A percentile compares a stretch with the other conserved stretches of the same genome.
Evolutionary conservation across 108 stramenopile species (phyloP).

Genomic region (Seminavis robusta): DNA sequence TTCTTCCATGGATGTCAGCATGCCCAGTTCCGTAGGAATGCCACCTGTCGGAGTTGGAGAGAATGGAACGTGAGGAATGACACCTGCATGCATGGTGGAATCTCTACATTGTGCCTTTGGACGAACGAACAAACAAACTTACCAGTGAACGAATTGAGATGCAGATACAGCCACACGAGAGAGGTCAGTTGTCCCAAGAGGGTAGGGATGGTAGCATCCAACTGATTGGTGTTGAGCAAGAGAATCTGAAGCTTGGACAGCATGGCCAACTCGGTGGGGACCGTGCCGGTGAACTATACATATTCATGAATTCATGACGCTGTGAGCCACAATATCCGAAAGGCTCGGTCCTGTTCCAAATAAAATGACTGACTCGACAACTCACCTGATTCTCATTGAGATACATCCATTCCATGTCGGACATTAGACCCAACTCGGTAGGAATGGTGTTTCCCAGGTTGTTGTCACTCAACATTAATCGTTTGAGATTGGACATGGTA

Average conservation of each 20-base stretch:
- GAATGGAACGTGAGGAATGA: slow-evolving; percentile 2
- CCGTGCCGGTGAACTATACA: no score
- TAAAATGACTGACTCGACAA: no score
- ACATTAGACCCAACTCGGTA: slow-evolving; percentile 5
- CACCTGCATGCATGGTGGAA: slow-evolving; percentile 2
- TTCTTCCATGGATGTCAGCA: neutral
- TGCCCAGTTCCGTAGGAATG: neutral
- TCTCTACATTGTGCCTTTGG: no score
- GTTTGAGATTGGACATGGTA: neutral
- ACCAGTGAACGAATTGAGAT: neutral
- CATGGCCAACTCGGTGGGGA: slow-evolving; percentile 1
- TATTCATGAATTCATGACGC: neutral
- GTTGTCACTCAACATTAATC: neutral
- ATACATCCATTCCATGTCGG: neutral
- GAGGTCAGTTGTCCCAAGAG: neutral
- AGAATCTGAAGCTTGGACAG: neutral
- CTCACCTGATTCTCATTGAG: slow-evolving; percentile 6
- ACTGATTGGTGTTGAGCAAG: neutral
- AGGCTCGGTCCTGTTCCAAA: neutral
- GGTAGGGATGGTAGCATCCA: slow-evolving; percentile 6
- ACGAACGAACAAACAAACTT: neutral
- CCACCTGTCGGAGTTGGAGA: neutral
- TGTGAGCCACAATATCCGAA: neutral
- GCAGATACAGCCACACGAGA: neutral
- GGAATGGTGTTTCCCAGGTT: neutral